phyloP scores from a whole-genome alignment of 495 filamentous ascomycete genomes.

The Aspergillus funiculosus region DNA sequence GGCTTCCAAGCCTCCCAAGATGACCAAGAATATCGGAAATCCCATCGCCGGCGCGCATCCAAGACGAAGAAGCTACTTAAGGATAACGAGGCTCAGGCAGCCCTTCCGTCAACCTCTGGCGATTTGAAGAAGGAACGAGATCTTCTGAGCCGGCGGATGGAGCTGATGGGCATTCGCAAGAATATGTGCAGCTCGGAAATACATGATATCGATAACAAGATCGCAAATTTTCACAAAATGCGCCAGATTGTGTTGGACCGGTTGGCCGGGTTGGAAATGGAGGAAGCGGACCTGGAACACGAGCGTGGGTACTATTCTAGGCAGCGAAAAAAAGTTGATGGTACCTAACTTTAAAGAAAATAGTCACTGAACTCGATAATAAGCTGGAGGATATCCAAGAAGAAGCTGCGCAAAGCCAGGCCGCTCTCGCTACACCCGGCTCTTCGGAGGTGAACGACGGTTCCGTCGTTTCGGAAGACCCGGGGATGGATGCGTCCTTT shows the following conservation, averaged over 20 bases:
- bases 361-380: slow-evolving; percentile 77
- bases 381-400: slow-evolving; percentile 81
- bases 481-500: slow-evolving; percentile 62
- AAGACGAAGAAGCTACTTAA: slow-evolving; percentile 69
- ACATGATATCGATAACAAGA: slow-evolving; percentile 92
- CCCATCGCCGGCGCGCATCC: slow-evolving; percentile 61
- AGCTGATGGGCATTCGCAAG: slow-evolving; percentile 88
- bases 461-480: slow-evolving; percentile 47
- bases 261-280: slow-evolving; percentile 82
- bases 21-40: slow-evolving; percentile 55
- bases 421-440: slow-evolving; percentile 30
- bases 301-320: slow-evolving; percentile 54
- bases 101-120: slow-evolving; percentile 57
- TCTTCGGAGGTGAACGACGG: slow-evolving; percentile 53
- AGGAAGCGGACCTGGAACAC: slow-evolving; percentile 84
- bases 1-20: slow-evolving; percentile 86
- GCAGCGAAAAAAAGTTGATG: neutral
- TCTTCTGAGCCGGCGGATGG: slow-evolving; percentile 69
- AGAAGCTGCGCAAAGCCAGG: slow-evolving; percentile 51
- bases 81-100: slow-evolving; percentile 46
- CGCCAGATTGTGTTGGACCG: slow-evolving; percentile 88
- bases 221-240: slow-evolving; percentile 89
- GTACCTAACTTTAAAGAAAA: neutral
- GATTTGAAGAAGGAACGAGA: slow-evolving; percentile 74
- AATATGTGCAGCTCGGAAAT: slow-evolving; percentile 98